These are phyloP conservation scores for Venturia asperata DNA, from an alignment of 2,329 filamentous ascomycete genomes.

Conservation along the genomic window DNA sequence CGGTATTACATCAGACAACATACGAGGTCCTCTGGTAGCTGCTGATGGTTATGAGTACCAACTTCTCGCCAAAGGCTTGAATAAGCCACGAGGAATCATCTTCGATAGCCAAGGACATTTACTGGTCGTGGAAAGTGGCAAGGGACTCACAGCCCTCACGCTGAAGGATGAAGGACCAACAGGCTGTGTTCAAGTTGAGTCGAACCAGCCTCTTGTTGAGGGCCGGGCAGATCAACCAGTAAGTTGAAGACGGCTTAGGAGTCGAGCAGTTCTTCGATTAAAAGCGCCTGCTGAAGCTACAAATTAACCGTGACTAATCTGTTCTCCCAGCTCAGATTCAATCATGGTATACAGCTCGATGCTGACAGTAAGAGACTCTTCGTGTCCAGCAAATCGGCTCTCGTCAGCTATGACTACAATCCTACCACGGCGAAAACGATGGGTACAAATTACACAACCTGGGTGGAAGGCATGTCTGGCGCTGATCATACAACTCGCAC, in stretches of 20 bases:
- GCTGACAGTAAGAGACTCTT: slow-evolving; percentile 44
- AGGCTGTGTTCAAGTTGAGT: slow-evolving; percentile 22
- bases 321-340: slow-evolving; percentile 30
- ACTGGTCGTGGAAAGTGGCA: slow-evolving; percentile 34
- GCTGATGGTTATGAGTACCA: slow-evolving; percentile 22
- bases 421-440: slow-evolving; percentile 34
- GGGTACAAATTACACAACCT: slow-evolving; percentile 29
- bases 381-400: slow-evolving; percentile 43
- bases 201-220: slow-evolving; percentile 23
- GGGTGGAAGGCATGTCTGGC: slow-evolving; percentile 55
- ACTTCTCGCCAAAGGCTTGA: slow-evolving; percentile 32
- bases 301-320: not conserved
- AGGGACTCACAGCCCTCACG: slow-evolving; percentile 35
- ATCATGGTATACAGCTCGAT: slow-evolving; percentile 46
- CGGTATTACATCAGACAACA: not conserved
- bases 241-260: not conserved
- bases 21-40: not conserved
- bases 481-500: slow-evolving; percentile 60
- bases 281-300: not conserved
- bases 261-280: not conserved
- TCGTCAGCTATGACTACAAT: slow-evolving; percentile 54
- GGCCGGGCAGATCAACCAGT: slow-evolving; percentile 21
- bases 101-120: slow-evolving; percentile 37
- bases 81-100: slow-evolving; percentile 34
- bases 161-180: slow-evolving; percentile 29